A percentile compares a stretch with the other conserved stretches of the same genome.
Conservation (phyloP, 495 filamentous ascomycete species). For the Delitschia confertaspora region DNA sequence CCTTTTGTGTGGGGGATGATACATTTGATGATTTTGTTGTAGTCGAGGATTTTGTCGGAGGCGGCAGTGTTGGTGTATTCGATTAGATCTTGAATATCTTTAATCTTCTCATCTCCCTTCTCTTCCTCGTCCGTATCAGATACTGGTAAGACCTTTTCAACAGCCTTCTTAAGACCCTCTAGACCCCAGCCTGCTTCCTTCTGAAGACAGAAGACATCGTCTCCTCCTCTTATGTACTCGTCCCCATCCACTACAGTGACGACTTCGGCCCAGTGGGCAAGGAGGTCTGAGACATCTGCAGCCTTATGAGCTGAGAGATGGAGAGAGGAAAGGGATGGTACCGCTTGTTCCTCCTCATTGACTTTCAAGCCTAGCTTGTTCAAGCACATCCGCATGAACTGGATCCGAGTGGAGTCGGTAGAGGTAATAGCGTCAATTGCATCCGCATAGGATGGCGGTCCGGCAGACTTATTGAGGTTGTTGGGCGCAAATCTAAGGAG, state of each 20-base stretch:
- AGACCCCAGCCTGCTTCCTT: conserved; percentile 55
- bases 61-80: conserved; percentile 6
- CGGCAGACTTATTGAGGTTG: conserved; percentile 59
- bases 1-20: conserved; percentile 59
- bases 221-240: conserved; percentile 73
- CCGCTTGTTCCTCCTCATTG: conserved; percentile 54
- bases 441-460: conserved; percentile 55
- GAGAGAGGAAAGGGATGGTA: conserved; percentile 76
- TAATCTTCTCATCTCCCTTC: conserved; percentile 12
- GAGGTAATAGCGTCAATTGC: conserved; percentile 59
- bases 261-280: conserved; percentile 57
- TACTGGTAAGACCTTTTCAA: conserved; percentile 28
- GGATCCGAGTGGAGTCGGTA: conserved; percentile 60
- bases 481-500: conserved; percentile 63
- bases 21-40: conserved; percentile 62
- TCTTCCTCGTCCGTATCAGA: conserved; percentile 1
- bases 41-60: conserved; percentile 61
- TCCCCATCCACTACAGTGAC: conserved; percentile 57
- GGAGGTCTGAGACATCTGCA: conserved; percentile 54
- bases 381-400: conserved; percentile 76
- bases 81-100: conserved; percentile 8
- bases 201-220: conserved; percentile 76
- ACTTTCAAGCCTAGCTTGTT: conserved; percentile 74
- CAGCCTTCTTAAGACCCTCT: conserved; percentile 43
- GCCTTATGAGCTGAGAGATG: conserved; percentile 69